phyloP scores from a whole-genome alignment of 768 basidiomycete species.

The Mycena maculata region DNA sequence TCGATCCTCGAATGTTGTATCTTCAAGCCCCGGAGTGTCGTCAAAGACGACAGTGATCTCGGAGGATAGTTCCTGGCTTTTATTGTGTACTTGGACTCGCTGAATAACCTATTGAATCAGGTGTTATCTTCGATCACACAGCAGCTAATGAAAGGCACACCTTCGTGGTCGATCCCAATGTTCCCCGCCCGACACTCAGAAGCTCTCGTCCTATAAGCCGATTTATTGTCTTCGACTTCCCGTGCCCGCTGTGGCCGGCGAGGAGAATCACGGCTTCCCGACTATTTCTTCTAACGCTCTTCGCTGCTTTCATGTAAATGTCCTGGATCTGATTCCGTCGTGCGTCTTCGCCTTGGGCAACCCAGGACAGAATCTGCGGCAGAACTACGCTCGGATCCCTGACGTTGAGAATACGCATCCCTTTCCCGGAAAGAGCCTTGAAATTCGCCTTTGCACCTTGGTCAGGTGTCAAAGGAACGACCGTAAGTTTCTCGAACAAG shows the following conservation, averaged over 20 bases:
- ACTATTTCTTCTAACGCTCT: neutral
- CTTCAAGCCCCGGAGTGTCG: conserved; percentile 13
- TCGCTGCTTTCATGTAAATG: conserved; percentile 5
- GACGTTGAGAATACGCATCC: neutral
- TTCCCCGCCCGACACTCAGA: neutral
- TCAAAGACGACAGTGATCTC: conserved; percentile 11
- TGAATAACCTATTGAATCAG: conserved; percentile 5
- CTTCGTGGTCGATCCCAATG: conserved; percentile 15
- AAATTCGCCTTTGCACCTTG: neutral
- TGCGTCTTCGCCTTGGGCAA: neutral
- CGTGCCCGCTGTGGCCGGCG: conserved; percentile 1
- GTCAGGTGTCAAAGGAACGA: neutral
- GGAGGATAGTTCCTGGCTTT: neutral
- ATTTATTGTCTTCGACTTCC: conserved; percentile 18
- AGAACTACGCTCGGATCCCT: neutral
- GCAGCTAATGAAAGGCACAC: neutral
- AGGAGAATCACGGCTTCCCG: conserved; percentile 15
- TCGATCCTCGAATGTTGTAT: conserved; percentile 2
- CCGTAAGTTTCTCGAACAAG: neutral
- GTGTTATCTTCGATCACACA: neutral
- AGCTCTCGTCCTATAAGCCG: conserved; percentile 1
- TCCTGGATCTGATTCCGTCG: neutral
- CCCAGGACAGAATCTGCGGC: neutral
- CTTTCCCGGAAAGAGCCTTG: neutral
- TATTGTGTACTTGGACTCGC: conserved; percentile 4